Conservation (phyloP, 2,329 filamentous ascomycete genomes). For the Verticillium dahliae region DNA sequence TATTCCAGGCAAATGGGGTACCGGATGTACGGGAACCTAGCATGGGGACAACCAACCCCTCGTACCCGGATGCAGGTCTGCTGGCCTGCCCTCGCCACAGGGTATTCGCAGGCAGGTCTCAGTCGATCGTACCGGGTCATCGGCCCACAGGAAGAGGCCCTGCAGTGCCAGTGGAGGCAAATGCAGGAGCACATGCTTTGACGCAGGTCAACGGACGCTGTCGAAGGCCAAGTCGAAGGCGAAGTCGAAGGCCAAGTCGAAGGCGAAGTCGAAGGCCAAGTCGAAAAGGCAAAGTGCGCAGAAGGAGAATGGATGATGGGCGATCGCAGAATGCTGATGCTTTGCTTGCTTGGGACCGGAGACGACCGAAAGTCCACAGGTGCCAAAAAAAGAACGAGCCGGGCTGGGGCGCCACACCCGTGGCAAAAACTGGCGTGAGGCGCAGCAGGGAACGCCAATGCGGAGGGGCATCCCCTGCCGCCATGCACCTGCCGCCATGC, state of each 20-base stretch:
- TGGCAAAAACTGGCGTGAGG: slow-evolving; percentile 9
- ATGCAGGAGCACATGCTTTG: background rate
- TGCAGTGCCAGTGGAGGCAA: background rate
- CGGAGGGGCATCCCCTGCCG: background rate
- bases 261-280: too few relatives aligned
- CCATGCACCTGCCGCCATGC: background rate
- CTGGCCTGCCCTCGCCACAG: background rate
- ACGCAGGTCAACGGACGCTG: background rate
- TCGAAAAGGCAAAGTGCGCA: background rate
- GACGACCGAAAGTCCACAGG: background rate
- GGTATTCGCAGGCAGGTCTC: background rate
- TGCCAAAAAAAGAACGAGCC: slow-evolving; percentile 12
- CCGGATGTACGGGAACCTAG: background rate
- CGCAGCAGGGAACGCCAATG: slow-evolving; percentile 4
- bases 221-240: background rate
- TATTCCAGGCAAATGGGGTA: background rate
- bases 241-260: too few relatives aligned
- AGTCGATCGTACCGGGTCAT: background rate
- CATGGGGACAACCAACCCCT: background rate
- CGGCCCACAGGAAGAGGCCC: background rate
- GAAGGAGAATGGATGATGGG: background rate
- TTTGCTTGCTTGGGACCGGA: background rate
- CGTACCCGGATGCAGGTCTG: too few relatives aligned
- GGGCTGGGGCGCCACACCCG: slow-evolving; percentile 4
- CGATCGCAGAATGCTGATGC: background rate